phyloP scores from a whole-genome alignment of 352 stramenopile species.

The Phytophthora sojae region DNA sequence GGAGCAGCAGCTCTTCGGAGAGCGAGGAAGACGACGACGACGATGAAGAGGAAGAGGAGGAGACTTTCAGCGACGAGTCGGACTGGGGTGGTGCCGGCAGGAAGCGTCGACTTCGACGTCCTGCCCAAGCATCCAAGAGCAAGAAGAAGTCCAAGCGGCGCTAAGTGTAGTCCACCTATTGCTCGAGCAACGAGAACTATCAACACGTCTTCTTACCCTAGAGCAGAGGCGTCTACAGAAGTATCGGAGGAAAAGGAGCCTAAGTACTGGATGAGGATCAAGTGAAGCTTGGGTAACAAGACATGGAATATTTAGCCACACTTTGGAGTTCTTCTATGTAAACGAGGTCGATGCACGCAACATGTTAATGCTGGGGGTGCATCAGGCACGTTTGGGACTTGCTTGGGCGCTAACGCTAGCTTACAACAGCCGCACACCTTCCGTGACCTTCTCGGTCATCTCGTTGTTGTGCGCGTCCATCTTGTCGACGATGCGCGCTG shows the following conservation, averaged over 20 bases:
- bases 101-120: constrained; percentile 45
- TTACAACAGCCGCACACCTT: constrained; percentile 52
- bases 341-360: constrained; percentile 27
- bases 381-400: constrained; percentile 17
- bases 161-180: constrained; percentile 4
- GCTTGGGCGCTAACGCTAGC: constrained; percentile 6
- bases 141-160: constrained; percentile 48
- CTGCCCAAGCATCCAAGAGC: constrained; percentile 12
- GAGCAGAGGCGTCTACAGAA: too few relatives aligned
- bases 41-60: constrained; percentile 65
- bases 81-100: constrained; percentile 49
- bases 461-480: constrained; percentile 64
- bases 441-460: constrained; percentile 33
- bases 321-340: constrained; percentile 31
- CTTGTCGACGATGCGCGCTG: constrained; percentile 73
- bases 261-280: not conserved
- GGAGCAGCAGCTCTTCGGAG: constrained; percentile 52
- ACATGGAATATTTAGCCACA: constrained; percentile 47
- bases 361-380: not conserved
- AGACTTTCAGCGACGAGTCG: constrained; percentile 48
- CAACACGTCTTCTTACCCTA: not conserved
- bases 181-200: too few relatives aligned
- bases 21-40: constrained; percentile 62
- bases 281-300: constrained; percentile 25
- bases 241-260: not conserved